These are phyloP conservation scores for Secale cereale DNA, from an alignment of 176 grass and related monocot genomes.

Conservation along the genomic window DNA sequence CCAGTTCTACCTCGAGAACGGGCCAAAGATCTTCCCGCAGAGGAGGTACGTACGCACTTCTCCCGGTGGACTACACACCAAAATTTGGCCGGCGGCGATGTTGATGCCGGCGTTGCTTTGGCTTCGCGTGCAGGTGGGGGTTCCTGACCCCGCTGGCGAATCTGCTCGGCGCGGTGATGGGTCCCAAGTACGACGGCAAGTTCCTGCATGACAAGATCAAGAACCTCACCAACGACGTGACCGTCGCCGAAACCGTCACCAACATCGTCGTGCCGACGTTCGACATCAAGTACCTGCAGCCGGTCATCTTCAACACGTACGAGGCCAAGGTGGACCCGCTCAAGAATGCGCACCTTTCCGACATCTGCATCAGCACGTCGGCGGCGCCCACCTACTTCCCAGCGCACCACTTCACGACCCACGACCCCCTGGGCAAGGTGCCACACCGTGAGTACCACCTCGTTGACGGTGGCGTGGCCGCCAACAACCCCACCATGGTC, in stretches of 20 bases:
- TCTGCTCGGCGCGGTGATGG: background rate
- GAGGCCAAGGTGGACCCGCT: slow-evolving; percentile 23
- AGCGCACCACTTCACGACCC: slow-evolving; percentile 43
- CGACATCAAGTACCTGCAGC: slow-evolving; percentile 55
- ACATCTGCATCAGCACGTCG: slow-evolving; percentile 74
- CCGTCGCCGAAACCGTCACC: slow-evolving; percentile 41
- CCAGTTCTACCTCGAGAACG: slow-evolving; percentile 57
- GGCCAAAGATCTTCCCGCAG: slow-evolving; percentile 57
- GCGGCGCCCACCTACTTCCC: slow-evolving; percentile 64
- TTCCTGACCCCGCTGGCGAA: slow-evolving; percentile 9
- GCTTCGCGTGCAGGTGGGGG: background rate
- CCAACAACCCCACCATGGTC: slow-evolving; percentile 57
- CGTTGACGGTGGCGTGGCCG: slow-evolving; percentile 52
- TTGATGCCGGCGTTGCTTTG: background rate
- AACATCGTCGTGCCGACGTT: slow-evolving; percentile 60
- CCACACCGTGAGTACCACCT: slow-evolving; percentile 38
- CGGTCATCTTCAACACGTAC: slow-evolving; percentile 56
- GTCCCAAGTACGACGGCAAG: slow-evolving; percentile 48
- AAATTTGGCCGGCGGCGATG: background rate
- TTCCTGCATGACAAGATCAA: slow-evolving; percentile 53
- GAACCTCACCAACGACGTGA: slow-evolving; percentile 16
- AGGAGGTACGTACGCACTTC: slow-evolving; percentile 10
- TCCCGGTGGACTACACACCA: background rate
- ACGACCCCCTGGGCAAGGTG: background rate
- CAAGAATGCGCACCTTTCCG: slow-evolving; percentile 60